A percentile compares a stretch with the other conserved stretches of the same genome.
phyloP scores from a whole-genome alignment of 2,329 filamentous ascomycete genomes.

The Talaromyces sp. region DNA sequence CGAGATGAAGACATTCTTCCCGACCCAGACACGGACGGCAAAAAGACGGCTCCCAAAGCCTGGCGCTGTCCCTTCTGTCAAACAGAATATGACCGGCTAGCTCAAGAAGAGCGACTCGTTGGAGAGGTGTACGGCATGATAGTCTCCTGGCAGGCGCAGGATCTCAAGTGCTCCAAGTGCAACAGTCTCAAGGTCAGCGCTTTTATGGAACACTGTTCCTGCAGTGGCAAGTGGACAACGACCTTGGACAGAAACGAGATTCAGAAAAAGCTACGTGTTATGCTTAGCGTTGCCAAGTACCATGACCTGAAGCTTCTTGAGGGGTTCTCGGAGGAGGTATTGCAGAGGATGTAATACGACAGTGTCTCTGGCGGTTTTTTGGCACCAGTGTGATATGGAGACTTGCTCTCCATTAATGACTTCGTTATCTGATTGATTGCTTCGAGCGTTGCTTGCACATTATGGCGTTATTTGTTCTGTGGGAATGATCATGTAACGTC shows the following conservation, averaged over 20 bases:
- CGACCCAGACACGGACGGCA: constrained; percentile 36
- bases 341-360: constrained; percentile 42
- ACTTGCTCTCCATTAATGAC: neutral
- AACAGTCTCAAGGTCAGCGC: constrained; percentile 72
- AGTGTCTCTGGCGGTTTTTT: neutral
- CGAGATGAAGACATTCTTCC: constrained; percentile 80
- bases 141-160: constrained; percentile 82
- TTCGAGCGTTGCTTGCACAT: constrained; percentile 3
- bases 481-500: neutral
- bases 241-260: constrained; percentile 68
- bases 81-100: constrained; percentile 71
- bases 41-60: constrained; percentile 41
- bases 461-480: neutral
- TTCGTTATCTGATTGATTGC: constrained; percentile 5
- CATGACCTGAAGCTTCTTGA: constrained; percentile 81
- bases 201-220: constrained; percentile 95
- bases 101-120: constrained; percentile 80
- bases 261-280: constrained; percentile 64
- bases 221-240: constrained; percentile 79
- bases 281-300: constrained; percentile 70
- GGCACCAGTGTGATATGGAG: neutral
- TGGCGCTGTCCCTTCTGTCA: constrained; percentile 80
- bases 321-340: constrained; percentile 67
- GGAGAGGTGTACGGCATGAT: constrained; percentile 71
- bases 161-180: constrained; percentile 79